Base-by-base conservation (phyloP, 495 filamentous ascomycete genomes). In the Penicillium paxilli region DNA sequence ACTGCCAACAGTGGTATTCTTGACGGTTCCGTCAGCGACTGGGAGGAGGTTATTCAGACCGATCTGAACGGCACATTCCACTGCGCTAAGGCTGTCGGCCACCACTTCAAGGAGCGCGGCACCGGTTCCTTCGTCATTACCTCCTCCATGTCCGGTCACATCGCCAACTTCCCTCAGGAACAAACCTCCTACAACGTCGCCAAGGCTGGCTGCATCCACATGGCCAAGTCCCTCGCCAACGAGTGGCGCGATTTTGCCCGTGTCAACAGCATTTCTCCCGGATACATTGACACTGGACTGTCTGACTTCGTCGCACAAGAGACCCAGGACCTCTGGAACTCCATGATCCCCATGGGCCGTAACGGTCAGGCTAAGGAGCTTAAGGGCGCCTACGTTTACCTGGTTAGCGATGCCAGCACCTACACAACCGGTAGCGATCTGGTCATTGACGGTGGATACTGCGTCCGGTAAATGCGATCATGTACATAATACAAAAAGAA, bases 351-450 rank as follows among this genome's bases (percentile, higher is more conserved):
- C 4, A 79, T 92, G 77, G 86, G 85, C 19, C 80, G 89, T 16
- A 76, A 88, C 44, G 89, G 88, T 26, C 72, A 87, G 22, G 87
- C 88, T 0, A 89, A 90, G 79, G 89, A 93, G 80, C 67, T 93
- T 32, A 93, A 93, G 83, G 89, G 86, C 5, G 87, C 87, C 5
- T 93, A 91, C 67, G 85, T 91, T 6, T 93, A 91, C 65, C 67
- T 93, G 55, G 76, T 78, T 54, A 84, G 79, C 58, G 87, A 93
- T 70, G 89, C 89, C 7, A 84, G 83, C 67, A 85, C 86, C 35
- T 96, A 92, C 70, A 96, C 86, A 16, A 98, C 91, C 2, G 93
- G 91, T 6, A 74, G 73, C 6, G 90, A 95, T 72, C 71, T 96
- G 41, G 62, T 85, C 35, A 84, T 93, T 55, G 91, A 96, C 66